Percentiles rank a stretch among this genome's conserved stretches.
These are phyloP conservation scores for Epicoccum nigrum DNA, from an alignment of 2,329 filamentous ascomycete species.

Conservation along the genomic window DNA sequence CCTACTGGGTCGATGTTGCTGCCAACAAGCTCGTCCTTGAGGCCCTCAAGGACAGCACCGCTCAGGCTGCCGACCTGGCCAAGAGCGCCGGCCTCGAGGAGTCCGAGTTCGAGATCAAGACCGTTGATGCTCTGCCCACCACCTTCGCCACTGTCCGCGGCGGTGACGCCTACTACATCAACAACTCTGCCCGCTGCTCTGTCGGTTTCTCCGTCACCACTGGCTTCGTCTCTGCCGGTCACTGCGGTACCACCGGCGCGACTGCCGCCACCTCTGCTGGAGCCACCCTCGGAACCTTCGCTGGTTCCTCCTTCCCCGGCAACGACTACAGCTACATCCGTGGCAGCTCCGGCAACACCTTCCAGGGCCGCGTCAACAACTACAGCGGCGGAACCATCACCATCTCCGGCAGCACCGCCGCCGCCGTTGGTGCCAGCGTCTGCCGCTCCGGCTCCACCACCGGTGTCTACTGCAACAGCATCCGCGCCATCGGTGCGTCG, in stretches of 20 bases:
- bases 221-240: slow-evolving; percentile 51
- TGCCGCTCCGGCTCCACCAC: slow-evolving; percentile 54
- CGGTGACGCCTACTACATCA: slow-evolving; percentile 50
- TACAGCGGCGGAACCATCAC: slow-evolving; percentile 44
- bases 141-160: slow-evolving; percentile 47
- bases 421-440: slow-evolving; percentile 46
- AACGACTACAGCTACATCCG: slow-evolving; percentile 50
- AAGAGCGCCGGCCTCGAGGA: slow-evolving; percentile 47
- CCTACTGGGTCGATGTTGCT: slow-evolving; percentile 50
- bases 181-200: slow-evolving; percentile 45
- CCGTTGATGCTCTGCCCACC: slow-evolving; percentile 43
- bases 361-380: slow-evolving; percentile 37
- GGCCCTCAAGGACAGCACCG: slow-evolving; percentile 45
- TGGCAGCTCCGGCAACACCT: slow-evolving; percentile 43
- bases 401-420: slow-evolving; percentile 49
- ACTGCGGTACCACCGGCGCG: slow-evolving; percentile 46
- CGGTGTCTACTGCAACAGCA: slow-evolving; percentile 49
- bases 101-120: slow-evolving; percentile 48
- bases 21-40: slow-evolving; percentile 52
- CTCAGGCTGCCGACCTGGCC: slow-evolving; percentile 46
- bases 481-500: slow-evolving; percentile 45
- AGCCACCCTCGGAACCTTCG: slow-evolving; percentile 45
- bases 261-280: slow-evolving; percentile 44
- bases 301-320: slow-evolving; percentile 50
- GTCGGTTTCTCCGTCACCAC: slow-evolving; percentile 51